Base-by-base conservation (phyloP, 768 basidiomycete genomes). In the Rhizopogon roseolus region DNA sequence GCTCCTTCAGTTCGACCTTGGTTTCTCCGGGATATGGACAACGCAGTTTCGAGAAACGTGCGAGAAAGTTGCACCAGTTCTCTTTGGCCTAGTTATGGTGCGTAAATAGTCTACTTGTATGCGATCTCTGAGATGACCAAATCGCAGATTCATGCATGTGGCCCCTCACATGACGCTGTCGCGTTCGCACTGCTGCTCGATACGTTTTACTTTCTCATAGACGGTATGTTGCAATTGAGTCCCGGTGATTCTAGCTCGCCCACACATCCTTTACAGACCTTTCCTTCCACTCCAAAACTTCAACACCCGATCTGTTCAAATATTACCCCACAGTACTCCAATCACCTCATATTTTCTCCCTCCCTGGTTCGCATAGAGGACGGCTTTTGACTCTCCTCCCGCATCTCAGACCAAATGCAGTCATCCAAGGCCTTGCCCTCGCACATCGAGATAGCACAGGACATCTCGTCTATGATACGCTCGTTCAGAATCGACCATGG, bases 401-500 rank as follows among this genome's bases (percentile, higher is more conserved):
- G 2, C 76, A 79, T 48, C 68, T 80, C 14, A 75, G 80, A n/a
- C 66, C 77, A 7, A 76, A 77, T 48, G 69, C 71, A 13, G 66
- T 77, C 19, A 82, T 88, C 4, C 65, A 76, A 8, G 76, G 85
- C 56, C 78, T 93, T 32, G 76, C 79, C 3, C 79, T 79, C 44
- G 79, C 81, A 3, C 76, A 83, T 55, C 77, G 76, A 27, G 86
- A 90, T 57, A 49, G 70, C 1, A 70, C 70, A 11, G 86, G 86
- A 0, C 73, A 76, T 16, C 55, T 81, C 5, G 62, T 81, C 3
- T 71, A 74, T 55, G 76, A 79, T 17, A 63, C 70, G 4, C 76
- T 80, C 2, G 85, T 91, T 16, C 73, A 81, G 53, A 88, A 90
- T 67, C 80, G 83, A 32, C 88, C 90, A 4, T 93, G 90, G 90